Percentiles rank a stretch among this genome's conserved stretches.
phyloP scores from a whole-genome alignment of 2,329 filamentous ascomycete genomes.

The Ceratocystis smalleyi region DNA sequence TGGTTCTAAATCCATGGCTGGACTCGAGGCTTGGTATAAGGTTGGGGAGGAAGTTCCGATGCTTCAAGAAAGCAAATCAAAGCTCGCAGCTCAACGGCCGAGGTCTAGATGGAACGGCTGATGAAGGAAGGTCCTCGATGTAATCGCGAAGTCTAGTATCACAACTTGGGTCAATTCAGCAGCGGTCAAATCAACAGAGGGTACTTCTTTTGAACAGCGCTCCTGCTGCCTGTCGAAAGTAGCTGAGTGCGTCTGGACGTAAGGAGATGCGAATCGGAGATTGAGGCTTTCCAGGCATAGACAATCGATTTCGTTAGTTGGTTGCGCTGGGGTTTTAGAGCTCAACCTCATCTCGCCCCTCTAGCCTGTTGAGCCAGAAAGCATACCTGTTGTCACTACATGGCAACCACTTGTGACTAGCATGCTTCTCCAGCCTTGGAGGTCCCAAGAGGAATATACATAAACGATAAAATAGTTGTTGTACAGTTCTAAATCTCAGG shows the following conservation, averaged over 20 bases:
- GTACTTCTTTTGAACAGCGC: not conserved
- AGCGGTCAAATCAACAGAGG: not conserved
- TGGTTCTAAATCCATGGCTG: conserved; percentile 36
- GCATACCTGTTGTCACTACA: not conserved
- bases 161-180: not conserved
- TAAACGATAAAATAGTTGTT: too few relatives aligned
- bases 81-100: not conserved
- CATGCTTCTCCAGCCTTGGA: too few relatives aligned
- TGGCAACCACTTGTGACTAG: conserved; percentile 4
- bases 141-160: not conserved
- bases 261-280: not conserved
- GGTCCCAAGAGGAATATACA: too few relatives aligned
- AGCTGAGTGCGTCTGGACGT: not conserved
- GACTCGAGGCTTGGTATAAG: not conserved
- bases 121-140: not conserved
- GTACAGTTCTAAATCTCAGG: too few relatives aligned
- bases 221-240: not conserved
- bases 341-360: conserved; percentile 12
- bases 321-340: conserved; percentile 5
- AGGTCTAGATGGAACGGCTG: not conserved
- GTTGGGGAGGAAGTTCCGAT: not conserved
- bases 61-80: not conserved
- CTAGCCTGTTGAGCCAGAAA: not conserved
- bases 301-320: not conserved
- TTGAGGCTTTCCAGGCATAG: not conserved